Evolutionary conservation across 2,329 filamentous ascomycete species (phyloP).

Genomic region (Sporothrix pseudoabietina): DNA sequence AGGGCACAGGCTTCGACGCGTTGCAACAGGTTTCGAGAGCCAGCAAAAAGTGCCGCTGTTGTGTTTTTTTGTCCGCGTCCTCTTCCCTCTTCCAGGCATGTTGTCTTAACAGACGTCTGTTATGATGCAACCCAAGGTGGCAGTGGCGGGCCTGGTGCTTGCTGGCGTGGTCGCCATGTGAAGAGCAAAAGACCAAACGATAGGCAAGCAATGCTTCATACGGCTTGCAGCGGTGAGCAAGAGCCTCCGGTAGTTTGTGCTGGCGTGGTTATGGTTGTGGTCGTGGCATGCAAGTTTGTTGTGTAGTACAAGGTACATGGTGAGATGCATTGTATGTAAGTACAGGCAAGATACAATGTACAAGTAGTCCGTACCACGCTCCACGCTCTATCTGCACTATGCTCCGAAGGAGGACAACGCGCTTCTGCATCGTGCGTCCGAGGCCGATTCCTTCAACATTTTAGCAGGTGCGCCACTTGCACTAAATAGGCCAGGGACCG

Average conservation of each 20-base stretch:
- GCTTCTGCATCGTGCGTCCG: slow-evolving; percentile 5
- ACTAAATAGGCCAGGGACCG: not conserved
- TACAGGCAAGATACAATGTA: not conserved
- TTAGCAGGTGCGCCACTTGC: not conserved
- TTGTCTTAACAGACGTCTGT: slow-evolving; percentile 24
- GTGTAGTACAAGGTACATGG: slow-evolving; percentile 14
- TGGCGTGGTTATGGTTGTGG: not conserved
- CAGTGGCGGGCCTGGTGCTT: slow-evolving; percentile 16
- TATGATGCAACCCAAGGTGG: slow-evolving; percentile 31
- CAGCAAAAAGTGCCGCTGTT: slow-evolving; percentile 27
- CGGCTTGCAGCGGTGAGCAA: slow-evolving; percentile 8
- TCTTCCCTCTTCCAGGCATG: not conserved
- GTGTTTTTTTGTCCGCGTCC: slow-evolving; percentile 8
- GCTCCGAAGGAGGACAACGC: not conserved
- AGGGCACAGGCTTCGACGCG: slow-evolving; percentile 5
- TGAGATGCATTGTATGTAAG: not conserved
- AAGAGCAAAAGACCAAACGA: slow-evolving; percentile 16
- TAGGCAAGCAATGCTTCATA: slow-evolving; percentile 23
- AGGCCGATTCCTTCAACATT: not conserved
- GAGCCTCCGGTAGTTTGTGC: slow-evolving; percentile 20
- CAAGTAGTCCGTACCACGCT: not conserved
- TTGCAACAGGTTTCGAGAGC: slow-evolving; percentile 28
- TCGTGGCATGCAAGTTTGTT: slow-evolving; percentile 2
- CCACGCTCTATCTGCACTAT: not conserved
- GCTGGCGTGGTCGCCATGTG: slow-evolving; percentile 3